These are phyloP conservation scores for Tieghemostelium lacteum DNA, from an alignment of 78 protist genomes.

Conservation along the genomic window DNA sequence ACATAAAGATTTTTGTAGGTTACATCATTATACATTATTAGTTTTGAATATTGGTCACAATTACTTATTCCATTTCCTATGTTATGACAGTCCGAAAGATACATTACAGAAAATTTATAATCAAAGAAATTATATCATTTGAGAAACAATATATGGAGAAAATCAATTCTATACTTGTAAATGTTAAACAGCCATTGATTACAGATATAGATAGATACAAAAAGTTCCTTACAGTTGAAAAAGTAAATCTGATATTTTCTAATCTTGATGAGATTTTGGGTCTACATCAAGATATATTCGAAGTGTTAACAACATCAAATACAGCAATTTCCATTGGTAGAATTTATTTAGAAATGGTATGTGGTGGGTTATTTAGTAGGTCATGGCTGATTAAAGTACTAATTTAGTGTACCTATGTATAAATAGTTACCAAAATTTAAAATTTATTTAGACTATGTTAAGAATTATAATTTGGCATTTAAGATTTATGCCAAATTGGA, in stretches of 20 bases:
- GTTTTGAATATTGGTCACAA: not conserved
- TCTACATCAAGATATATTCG: constrained; percentile 7
- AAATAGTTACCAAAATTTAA: constrained; percentile 50
- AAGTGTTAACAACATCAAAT: constrained; percentile 7
- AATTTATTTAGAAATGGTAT: constrained; percentile 62
- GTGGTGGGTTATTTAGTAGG: not conserved
- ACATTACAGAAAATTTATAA: constrained; percentile 49
- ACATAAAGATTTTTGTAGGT: constrained; percentile 63
- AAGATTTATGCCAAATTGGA: constrained; percentile 49
- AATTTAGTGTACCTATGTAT: not conserved
- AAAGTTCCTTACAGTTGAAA: constrained; percentile 11
- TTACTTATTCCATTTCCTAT: not conserved
- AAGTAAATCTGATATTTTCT: constrained; percentile 38
- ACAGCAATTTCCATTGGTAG: constrained; percentile 25
- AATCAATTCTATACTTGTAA: constrained; percentile 6
- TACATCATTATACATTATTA: not conserved
- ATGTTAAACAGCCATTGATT: constrained; percentile 48
- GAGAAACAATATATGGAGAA: constrained; percentile 60
- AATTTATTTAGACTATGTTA: constrained; percentile 61
- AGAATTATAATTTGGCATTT: constrained; percentile 67
- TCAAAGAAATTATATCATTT: constrained; percentile 54
- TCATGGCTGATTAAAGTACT: not conserved
- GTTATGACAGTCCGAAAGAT: constrained; percentile 40
- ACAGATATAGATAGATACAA: not conserved
- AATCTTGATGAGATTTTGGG: constrained; percentile 56